A percentile compares a stretch with the other conserved stretches of the same genome.
Conservation (phyloP, 768 basidiomycete genomes). For the Boletus sp. region DNA sequence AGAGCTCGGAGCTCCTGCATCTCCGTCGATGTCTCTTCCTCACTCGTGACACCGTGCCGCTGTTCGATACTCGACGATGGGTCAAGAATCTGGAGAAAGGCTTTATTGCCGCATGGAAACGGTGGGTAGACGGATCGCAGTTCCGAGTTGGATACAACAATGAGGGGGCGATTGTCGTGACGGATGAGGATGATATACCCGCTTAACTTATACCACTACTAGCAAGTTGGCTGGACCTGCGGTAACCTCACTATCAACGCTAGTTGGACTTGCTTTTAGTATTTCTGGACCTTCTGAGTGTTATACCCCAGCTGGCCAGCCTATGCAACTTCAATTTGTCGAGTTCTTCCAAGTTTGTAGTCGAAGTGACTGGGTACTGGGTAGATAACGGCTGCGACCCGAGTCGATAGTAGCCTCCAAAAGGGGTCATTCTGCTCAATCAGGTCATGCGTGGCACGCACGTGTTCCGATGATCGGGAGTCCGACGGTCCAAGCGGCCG, state of each 20-base stretch:
- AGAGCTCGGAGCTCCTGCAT: conserved; percentile 36
- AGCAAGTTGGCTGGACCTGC: not conserved
- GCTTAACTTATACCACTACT: not conserved
- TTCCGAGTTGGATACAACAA: conserved; percentile 30
- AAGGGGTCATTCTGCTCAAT: too few species aligned
- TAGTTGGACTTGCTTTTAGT: too few species aligned
- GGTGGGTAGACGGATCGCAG: conserved; percentile 46
- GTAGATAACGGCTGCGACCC: too few species aligned
- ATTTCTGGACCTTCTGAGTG: too few species aligned
- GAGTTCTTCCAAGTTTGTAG: too few species aligned
- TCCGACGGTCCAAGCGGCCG: not conserved
- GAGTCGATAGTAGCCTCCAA: too few species aligned
- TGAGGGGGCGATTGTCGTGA: conserved; percentile 32
- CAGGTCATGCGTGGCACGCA: too few species aligned
- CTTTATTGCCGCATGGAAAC: conserved; percentile 41
- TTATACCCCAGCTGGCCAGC: too few species aligned
- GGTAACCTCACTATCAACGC: too few species aligned
- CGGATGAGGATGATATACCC: conserved; percentile 27
- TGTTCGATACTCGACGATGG: conserved; percentile 52
- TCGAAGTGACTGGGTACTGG: too few species aligned
- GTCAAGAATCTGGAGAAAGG: conserved; percentile 48
- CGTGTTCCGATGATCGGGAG: too few species aligned
- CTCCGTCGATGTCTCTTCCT: conserved; percentile 43
- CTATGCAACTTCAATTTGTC: too few species aligned
- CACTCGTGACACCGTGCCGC: conserved; percentile 39